A percentile compares a stretch with the other conserved stretches of the same genome.
Conservation (phyloP, 352 stramenopile species). For the Globisporangium yorkense region DNA sequence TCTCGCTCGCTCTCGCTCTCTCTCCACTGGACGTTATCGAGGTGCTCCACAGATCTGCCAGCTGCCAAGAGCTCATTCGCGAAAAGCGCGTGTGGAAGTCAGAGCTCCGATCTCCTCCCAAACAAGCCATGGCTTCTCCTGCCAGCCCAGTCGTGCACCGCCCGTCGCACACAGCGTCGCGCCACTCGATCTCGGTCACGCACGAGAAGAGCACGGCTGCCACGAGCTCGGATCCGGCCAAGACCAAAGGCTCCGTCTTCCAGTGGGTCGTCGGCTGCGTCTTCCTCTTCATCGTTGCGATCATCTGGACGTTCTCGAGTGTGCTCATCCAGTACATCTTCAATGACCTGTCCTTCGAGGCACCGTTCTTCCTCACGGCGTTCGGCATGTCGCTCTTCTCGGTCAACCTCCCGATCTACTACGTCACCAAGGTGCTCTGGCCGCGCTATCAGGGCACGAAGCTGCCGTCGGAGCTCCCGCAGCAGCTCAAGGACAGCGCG, state of each 20-base stretch:
- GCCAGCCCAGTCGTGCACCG: constrained; percentile 7
- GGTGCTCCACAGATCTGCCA: not conserved
- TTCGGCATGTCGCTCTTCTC: constrained; percentile 84
- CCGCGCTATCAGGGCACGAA: constrained; percentile 25
- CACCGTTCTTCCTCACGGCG: constrained; percentile 88
- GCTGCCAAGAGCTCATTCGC: not conserved
- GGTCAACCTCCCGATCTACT: constrained; percentile 77
- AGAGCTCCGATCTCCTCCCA: not conserved
- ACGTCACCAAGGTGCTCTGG: constrained; percentile 45
- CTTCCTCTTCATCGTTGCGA: constrained; percentile 66
- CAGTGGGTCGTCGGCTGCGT: constrained; percentile 67
- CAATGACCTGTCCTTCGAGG: constrained; percentile 78
- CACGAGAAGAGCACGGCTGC: not conserved
- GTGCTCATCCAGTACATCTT: constrained; percentile 90
- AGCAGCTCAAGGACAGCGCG: constrained; percentile 22
- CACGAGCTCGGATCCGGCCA: not conserved
- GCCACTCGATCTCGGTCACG: constrained; percentile 6
- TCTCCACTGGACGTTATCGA: no score
- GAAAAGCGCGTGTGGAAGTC: not conserved
- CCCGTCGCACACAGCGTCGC: constrained; percentile 1
- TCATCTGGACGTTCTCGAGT: constrained; percentile 83
- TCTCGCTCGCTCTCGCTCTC: no score
- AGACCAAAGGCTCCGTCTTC: constrained; percentile 29
- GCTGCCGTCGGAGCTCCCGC: constrained; percentile 17
- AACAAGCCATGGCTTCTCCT: not conserved